phyloP scores from a whole-genome alignment of 2,329 filamentous ascomycete species.

The Penicillium sp. region DNA sequence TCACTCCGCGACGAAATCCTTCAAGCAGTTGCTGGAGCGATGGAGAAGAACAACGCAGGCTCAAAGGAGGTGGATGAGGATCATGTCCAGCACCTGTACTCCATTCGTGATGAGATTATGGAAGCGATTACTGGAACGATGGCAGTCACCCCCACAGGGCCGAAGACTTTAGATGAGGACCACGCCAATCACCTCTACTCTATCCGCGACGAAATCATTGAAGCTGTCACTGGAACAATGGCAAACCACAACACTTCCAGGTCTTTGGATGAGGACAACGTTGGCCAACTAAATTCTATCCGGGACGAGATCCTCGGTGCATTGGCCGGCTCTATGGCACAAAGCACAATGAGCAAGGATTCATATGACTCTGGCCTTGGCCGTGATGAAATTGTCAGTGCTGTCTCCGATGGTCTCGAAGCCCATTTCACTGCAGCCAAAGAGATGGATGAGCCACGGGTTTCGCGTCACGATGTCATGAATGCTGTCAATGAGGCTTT shows the following conservation, averaged over 20 bases:
- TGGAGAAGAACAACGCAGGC: slow-evolving; percentile 22
- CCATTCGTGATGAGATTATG: slow-evolving; percentile 57
- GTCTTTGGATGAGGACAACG: slow-evolving; percentile 26
- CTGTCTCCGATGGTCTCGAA: slow-evolving; percentile 58
- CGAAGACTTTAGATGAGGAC: slow-evolving; percentile 13
- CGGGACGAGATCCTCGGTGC: slow-evolving; percentile 39
- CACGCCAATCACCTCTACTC: slow-evolving; percentile 12
- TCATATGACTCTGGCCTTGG: slow-evolving; percentile 45
- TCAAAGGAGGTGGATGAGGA: slow-evolving; percentile 20
- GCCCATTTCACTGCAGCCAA: slow-evolving; percentile 49
- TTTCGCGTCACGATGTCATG: slow-evolving; percentile 35
- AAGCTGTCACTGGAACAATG: slow-evolving; percentile 13
- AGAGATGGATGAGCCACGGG: slow-evolving; percentile 53
- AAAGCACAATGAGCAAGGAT: slow-evolving; percentile 33
- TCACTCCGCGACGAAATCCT: slow-evolving; percentile 34
- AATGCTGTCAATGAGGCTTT: slow-evolving; percentile 37
- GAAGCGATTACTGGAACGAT: slow-evolving; percentile 51
- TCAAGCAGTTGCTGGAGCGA: slow-evolving; percentile 28
- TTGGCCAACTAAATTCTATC: slow-evolving; percentile 31
- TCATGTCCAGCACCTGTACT: slow-evolving; percentile 7
- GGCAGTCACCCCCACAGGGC: not conserved
- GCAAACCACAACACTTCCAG: slow-evolving; percentile 12
- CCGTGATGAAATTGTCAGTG: slow-evolving; percentile 59
- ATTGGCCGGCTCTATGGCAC: slow-evolving; percentile 32
- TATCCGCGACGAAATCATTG: slow-evolving; percentile 31